Evolutionary conservation across 768 basidiomycete genomes (phyloP), one percentile per base, ranked within the genome.

Genomic region (Hortiboletus campestris): DNA sequence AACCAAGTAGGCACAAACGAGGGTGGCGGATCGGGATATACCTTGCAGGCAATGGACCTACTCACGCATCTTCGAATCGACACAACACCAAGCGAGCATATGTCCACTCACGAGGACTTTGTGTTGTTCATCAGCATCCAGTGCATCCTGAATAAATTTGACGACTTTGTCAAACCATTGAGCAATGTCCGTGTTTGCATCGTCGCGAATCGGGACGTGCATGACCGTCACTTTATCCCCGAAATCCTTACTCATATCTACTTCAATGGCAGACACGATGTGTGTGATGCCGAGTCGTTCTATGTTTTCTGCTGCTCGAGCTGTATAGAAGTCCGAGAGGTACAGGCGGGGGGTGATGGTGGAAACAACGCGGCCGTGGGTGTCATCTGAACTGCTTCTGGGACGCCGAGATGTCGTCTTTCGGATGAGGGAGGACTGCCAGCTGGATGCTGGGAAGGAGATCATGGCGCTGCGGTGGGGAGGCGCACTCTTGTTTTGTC

Each of bases 41-140:
- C 90, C 90, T 70, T 84, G 83, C 39, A 84, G 70, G 67, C 90
- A 91, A 68, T 92, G 90, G 13, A 91, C 86, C 88, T 90, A 31
- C 50, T 5, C 40, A 34, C 17, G 10, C 45, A 38, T 46, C 40
- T 31, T 53, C 43, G 34, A 42, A 50, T 44, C 49, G 36, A 20
- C 38, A n/a, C 19, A 17, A 46, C 12, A n/a, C 38, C 40, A 22
- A 45, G 8, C 19, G 7, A 36, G 20, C 11, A 25, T 17, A 31
- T 45, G 29, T 40, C 42, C 49, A 65, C 83, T 58, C 57, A 84
- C 83, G 61, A 84, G 65, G 11, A 84, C 81, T 43, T 74, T 75
- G 59, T 79, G 75, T 0, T 64, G 62, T 48, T 73, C 72, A 41
- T 74, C 74, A 55, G 76, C 74, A 0, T 67, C 71, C 41, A 85